These are phyloP conservation scores for Betula pendula DNA, from an alignment of 306 rosid species.

Conservation along the genomic window DNA sequence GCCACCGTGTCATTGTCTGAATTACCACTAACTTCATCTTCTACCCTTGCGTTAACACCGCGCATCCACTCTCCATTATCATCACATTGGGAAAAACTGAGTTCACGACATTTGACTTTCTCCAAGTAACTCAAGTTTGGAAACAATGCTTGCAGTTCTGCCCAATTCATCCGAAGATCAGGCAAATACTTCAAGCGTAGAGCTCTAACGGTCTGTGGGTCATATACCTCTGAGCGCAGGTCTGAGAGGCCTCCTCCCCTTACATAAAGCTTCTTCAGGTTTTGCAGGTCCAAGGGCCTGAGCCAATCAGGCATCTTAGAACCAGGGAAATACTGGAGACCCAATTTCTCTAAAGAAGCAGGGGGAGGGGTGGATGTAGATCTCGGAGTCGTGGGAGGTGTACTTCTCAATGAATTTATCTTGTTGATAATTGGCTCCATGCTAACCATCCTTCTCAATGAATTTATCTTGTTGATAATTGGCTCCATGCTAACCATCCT, in stretches of 20 bases:
- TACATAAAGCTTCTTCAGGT: conserved; percentile 18
- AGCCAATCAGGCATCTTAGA: conserved; percentile 3
- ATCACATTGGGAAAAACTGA: neutral
- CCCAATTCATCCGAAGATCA: conserved; percentile 16
- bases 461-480: no score
- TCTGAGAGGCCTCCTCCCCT: conserved; percentile 15
- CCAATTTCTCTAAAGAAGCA: conserved; percentile 12
- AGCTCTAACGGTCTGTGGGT: neutral
- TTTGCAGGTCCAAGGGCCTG: neutral
- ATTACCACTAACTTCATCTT: no score
- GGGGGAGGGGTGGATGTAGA: neutral
- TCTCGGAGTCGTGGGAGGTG: neutral
- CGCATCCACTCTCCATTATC: conserved; percentile 19
- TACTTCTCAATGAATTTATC: no score
- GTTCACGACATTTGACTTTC: neutral
- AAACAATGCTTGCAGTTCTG: neutral
- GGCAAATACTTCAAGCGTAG: conserved; percentile 14
- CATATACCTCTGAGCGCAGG: neutral
- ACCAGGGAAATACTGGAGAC: conserved; percentile 15
- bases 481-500: no score
- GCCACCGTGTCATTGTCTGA: accelerated
- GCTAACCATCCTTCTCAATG: no score
- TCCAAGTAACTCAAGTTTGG: neutral
- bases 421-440: no score
- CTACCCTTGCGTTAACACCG: no score